These are phyloP conservation scores for Mortierella sp. DNA, from an alignment of 371 early-diverging fungal genomes.

Conservation along the genomic window DNA sequence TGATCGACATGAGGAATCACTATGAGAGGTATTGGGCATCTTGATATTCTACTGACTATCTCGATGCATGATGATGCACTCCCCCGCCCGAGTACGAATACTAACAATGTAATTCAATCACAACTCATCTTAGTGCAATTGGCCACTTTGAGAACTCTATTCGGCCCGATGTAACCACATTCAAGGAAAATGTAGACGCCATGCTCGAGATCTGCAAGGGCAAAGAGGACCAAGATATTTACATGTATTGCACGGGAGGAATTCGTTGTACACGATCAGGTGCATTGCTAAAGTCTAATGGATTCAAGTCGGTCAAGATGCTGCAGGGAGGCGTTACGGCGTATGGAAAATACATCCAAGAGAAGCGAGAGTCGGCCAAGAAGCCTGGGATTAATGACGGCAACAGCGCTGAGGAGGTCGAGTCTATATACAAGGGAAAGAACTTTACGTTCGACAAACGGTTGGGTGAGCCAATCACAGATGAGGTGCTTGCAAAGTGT, in stretches of 20 bases:
- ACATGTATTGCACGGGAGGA: slow-evolving; percentile 90
- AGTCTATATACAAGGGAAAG: slow-evolving; percentile 77
- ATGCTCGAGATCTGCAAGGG: slow-evolving; percentile 64
- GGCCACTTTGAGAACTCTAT: slow-evolving; percentile 78
- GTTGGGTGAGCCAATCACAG: slow-evolving; percentile 77
- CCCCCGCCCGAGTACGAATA: not conserved
- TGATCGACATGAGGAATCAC: slow-evolving; percentile 85
- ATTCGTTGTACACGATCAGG: slow-evolving; percentile 85
- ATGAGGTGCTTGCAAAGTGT: slow-evolving; percentile 73
- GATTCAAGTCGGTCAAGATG: slow-evolving; percentile 77
- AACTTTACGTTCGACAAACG: slow-evolving; percentile 88
- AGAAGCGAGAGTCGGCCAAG: slow-evolving; percentile 14
- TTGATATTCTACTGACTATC: not conserved
- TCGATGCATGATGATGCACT: not conserved
- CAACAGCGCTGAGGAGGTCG: slow-evolving; percentile 13
- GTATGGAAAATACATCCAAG: slow-evolving; percentile 73
- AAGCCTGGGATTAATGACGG: not conserved
- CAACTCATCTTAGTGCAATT: slow-evolving; percentile 59
- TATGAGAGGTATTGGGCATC: slow-evolving; percentile 74
- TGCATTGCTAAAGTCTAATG: slow-evolving; percentile 75
- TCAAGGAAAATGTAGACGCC: slow-evolving; percentile 69
- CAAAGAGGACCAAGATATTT: slow-evolving; percentile 69
- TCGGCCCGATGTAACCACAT: slow-evolving; percentile 81
- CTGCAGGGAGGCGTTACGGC: slow-evolving; percentile 85
- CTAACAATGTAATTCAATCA: not conserved